Evolutionary conservation across 352 stramenopile species (phyloP), one percentile per base, ranked within the genome.

Genomic region (Pythium pyrilobum): DNA sequence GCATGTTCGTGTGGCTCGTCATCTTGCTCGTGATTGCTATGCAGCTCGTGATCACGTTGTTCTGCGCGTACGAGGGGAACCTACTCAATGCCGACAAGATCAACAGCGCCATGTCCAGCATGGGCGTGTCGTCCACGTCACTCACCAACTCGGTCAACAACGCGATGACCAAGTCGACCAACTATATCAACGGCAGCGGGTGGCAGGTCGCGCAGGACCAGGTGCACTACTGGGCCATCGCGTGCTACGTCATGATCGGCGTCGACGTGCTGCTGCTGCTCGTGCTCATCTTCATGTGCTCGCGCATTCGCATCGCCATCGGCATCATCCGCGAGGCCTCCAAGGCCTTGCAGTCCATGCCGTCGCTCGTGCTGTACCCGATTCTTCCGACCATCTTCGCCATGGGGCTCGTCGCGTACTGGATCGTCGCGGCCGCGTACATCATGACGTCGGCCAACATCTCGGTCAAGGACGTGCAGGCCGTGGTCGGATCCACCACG

Each of bases 261-360:
- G 36, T 81, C 3, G 81, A 89, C 44, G 56, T 86, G 8, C 40
- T 80, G 43, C 57, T 91, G 31, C 65, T 91, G 12, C 52, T 89
- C 32, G 52, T 93, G 34, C 44, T 92, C 34, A 69, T 94, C 37
- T 89, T 89, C 65, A 79, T 95, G 66, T 87, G 82, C 40, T 70
- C 82, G 12, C 81, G 85, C 27, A 95, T 96, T 48, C 67, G 71
- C 43, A 85, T 95, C 32, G 85, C 87, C 12, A 91, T 96, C 46
- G 81, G 77, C 12, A 88, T 95, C 63, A 91, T 96, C 48, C 73
- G 78, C 10, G 84, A 95, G 60, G 78, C 87, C 31, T 89, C 78
- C 24, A 89, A 87, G 56, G 84, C 81, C 18, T 60, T 96, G 15
- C 69, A 83, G 43, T 47, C 65, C 31, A 94, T 96, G 74, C 81